Base-by-base conservation (phyloP, 352 stramenopile genomes). In the Pythium rhizo-oryzae region DNA sequence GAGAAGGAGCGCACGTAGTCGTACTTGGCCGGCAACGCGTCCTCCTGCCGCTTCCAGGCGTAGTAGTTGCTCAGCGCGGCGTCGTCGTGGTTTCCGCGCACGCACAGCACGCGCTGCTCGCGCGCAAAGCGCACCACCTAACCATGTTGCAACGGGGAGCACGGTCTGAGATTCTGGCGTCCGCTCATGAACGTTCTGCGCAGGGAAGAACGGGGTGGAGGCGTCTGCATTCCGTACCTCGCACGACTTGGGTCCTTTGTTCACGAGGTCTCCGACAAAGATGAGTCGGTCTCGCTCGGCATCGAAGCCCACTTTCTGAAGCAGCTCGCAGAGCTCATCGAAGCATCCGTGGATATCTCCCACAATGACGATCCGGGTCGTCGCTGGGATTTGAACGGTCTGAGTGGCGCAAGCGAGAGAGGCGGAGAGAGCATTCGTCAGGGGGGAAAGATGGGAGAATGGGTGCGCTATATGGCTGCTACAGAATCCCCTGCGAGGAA, bases 331-430 rank as follows among this genome's bases (percentile, higher is more conserved):
- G 11, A 98, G 78, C 76, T 98, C 94, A 35, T 92, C 79, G 25
- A 90, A 86, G 72, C 94, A 98, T 33, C 90, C 94, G 70, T 98
- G 94, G 21, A 98, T 89, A 70, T 98, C 94, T 18, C 94, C 92
- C 52, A 98, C 81, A 35, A 98, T 58, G 30, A 98, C 67, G 50
- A 97, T 74, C 39, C 86, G 71, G 15, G 60, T 64, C 19, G 43
- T 46, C 7, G 16, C 13, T 4, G 68, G 52, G 25, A 76, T 44
- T 1, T 59, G 19, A 6, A 62, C 60, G n/a, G 37, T 58, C 61
- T 74, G 53, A 47, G 41, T 5, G 13, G 15, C n/a, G 13, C 39
- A 15, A 47, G 41, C 13, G 16, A 43, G 25, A 65, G 33, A 58
- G 47, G 19, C 59, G 59, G 47, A 65, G 15, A 15, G 8, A 12